A percentile compares a stretch with the other conserved stretches of the same genome.
Conservation (phyloP, 805 yeast genomes). For the Yarrowia divulgata region DNA sequence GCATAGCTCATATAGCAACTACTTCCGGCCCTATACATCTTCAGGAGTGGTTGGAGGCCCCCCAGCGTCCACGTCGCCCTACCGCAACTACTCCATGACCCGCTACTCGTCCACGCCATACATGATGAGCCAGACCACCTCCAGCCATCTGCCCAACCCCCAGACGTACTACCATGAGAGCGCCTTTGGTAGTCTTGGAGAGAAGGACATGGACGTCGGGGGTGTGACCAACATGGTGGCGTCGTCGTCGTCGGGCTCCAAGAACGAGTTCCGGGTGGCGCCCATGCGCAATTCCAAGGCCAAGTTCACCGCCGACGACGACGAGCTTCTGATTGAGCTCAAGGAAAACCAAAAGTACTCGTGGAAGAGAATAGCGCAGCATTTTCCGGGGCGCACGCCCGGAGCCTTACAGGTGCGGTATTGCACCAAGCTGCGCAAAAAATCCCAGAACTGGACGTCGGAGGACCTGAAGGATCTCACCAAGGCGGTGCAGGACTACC, state of each 20-base stretch:
- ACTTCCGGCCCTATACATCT: slow-evolving; percentile 24
- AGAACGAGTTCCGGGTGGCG: slow-evolving; percentile 10
- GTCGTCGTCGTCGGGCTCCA: background rate
- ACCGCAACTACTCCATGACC: slow-evolving; percentile 37
- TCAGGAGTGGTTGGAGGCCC: background rate
- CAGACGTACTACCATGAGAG: slow-evolving; percentile 30
- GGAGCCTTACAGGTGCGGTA: slow-evolving; percentile 76
- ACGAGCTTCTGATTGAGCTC: slow-evolving; percentile 50
- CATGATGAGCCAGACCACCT: slow-evolving; percentile 26
- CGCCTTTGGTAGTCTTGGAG: slow-evolving; percentile 8
- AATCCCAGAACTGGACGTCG: slow-evolving; percentile 42
- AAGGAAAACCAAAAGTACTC: slow-evolving; percentile 79
- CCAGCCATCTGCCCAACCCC: slow-evolving; percentile 29
- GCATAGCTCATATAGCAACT: slow-evolving; percentile 32
- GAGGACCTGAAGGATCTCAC: slow-evolving; percentile 42
- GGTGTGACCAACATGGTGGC: background rate
- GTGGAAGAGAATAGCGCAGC: slow-evolving; percentile 81
- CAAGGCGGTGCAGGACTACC: slow-evolving; percentile 43
- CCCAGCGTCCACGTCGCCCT: slow-evolving; percentile 22
- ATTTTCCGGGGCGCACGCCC: slow-evolving; percentile 76
- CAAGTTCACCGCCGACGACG: slow-evolving; percentile 48
- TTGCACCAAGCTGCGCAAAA: slow-evolving; percentile 45
- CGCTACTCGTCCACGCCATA: slow-evolving; percentile 33
- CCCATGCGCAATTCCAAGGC: slow-evolving; percentile 41
- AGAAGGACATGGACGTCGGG: slow-evolving; percentile 29